Evolutionary conservation across 352 stramenopile genomes (phyloP), one percentile per base, ranked within the genome.

Genomic region (Phytophthora litchii): DNA sequence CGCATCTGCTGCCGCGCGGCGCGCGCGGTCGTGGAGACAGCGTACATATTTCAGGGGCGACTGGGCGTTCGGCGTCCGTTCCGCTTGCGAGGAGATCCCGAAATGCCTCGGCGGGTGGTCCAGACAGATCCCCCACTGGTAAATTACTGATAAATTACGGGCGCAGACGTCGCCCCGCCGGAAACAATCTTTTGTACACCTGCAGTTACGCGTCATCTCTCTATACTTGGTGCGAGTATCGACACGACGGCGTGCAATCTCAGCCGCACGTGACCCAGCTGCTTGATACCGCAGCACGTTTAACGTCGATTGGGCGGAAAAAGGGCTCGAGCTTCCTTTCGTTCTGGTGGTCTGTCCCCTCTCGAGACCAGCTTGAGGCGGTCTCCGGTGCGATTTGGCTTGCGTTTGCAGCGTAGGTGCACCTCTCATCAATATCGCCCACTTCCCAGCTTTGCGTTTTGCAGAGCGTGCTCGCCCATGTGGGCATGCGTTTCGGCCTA

Each of bases 1-100:
- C 83, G 80, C 53, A 91, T 55, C 66, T 85, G 78, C 79, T 86
- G 82, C 64, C 83, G 79, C 64, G 76, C 77, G 31, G 67, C 70
- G 67, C 77, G 77, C 58, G 78, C 70, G 59, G 70, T 78, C 63
- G 75, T 72, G 44, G 80, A 78, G 55, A 89, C 75, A 56, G 78
- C 76, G 74, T 83, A 84, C 82, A 84, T 80, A 17, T 43, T 63
- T 38, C 42, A 64, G 58, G 46, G 57, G 31, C 31, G 31, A 50
- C 27, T 45, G 21, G 21, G 37, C 17, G 46, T 59, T 62, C 27
- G 42, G 37, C 50, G 64, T 74, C 66, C 55, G 44, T 75, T 67
- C 70, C 60, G 61, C 20, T 70, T 50, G 73, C 63, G 65, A 79
- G 76, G 80, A 90, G 76, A 92, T 92, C 74, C 75, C 76, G 78